Conservation (phyloP, 164 flowering plant genomes). For the Magnolia officinalis region DNA sequence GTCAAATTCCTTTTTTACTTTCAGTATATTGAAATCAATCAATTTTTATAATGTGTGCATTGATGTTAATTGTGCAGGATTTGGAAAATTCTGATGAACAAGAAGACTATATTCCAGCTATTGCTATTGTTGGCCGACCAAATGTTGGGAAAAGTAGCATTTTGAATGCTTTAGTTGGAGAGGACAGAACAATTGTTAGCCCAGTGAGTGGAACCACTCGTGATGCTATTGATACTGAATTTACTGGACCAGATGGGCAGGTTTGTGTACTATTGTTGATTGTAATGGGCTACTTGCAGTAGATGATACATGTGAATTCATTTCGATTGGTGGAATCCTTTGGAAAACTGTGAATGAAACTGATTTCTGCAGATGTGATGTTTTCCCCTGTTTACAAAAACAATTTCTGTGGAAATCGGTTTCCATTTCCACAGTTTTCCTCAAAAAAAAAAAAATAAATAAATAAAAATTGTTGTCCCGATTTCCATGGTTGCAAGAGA, state of each 20-base stretch:
- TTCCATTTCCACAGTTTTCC: too few species aligned
- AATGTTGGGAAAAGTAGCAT: constrained; percentile 99
- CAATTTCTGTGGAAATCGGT: too few species aligned
- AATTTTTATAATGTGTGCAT: background rate
- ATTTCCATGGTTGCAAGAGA: too few species aligned
- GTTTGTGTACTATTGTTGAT: constrained; percentile 29
- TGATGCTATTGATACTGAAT: constrained; percentile 97
- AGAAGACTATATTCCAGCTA: constrained; percentile 69
- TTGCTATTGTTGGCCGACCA: constrained; percentile 95
- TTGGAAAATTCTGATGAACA: constrained; percentile 36
- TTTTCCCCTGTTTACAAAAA: too few species aligned
- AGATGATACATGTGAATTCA: background rate
- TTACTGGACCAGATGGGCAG: constrained; percentile 82
- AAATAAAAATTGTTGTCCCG: too few species aligned
- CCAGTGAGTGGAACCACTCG: constrained; percentile 98
- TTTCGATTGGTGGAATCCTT: too few species aligned
- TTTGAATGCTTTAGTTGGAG: constrained; percentile 90
- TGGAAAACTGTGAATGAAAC: too few species aligned
- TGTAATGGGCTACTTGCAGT: background rate
- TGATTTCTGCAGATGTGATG: too few species aligned
- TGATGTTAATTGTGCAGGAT: constrained; percentile 28
- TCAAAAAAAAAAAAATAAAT: too few species aligned
- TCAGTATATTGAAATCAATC: background rate
- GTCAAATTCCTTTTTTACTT: background rate
- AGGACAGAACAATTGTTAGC: constrained; percentile 94